Evolutionary conservation across 1,284 basidiomycete species (phyloP), one percentile per base, ranked within the genome.

Genomic region (Phlebopus sp.): DNA sequence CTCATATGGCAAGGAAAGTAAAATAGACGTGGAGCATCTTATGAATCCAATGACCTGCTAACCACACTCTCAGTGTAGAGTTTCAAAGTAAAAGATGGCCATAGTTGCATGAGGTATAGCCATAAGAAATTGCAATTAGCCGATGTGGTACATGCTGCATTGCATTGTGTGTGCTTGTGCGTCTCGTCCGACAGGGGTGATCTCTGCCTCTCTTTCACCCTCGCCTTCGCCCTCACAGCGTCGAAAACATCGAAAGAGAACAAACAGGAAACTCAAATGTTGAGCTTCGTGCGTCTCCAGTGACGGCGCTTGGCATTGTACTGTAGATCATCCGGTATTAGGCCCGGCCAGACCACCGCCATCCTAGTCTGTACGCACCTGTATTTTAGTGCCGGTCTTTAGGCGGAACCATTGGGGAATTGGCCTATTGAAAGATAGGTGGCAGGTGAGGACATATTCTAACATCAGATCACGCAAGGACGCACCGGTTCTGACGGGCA

Each of bases 381-480:
- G 90, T 66, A 95, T 95, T 76, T 93, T 95, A 56, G 84, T 90
- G 72, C 93, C 95, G 61, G 92, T 88, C 83, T 97, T 97, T 58
- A 97, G 79, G 63, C 94, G 92, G 85, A 95, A 97, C 95, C 94
- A 98, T 68, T 96, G 92, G 57, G 94, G 95, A 57, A 98, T 96
- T 58, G 94, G 94, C 68, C 90, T 92, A 50, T 25, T 54, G 42
- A 52, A 37, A 32, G 29, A 31, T 19, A n/a, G n/a, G 35, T 14
- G 15, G 18, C 13, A n/a, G 5, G 38, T 46, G 18, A 55, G 27
- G n/a, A 45, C 21, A 46, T 5, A 27, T 18, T 11, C 37, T 34
- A 25, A 21, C 32, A 19, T 42, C 35, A 29, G 8, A 25, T 50
- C 2, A 8, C 10, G 18, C 2, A 3, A n/a, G 13, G 8, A 4